Evolutionary conservation across 768 basidiomycete genomes (phyloP).

Genomic region (Kwoniella sp.): DNA sequence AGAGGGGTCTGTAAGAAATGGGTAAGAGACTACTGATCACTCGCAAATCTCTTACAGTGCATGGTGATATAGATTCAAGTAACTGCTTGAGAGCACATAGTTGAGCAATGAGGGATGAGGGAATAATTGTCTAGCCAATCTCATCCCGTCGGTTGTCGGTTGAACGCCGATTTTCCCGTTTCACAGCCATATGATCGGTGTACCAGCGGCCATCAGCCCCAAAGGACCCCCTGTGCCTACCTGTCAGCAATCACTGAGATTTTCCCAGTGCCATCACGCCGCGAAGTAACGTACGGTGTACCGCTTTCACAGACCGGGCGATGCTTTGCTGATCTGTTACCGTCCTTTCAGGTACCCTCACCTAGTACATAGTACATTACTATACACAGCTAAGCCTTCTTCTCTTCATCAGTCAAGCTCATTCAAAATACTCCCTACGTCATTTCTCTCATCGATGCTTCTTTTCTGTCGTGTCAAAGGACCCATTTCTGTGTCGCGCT

Average conservation of each 20-base stretch:
- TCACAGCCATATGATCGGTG: background rate
- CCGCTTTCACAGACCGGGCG: background rate
- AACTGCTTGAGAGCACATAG: too few relatives aligned
- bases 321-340: background rate
- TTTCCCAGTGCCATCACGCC: too few relatives aligned
- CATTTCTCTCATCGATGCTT: background rate
- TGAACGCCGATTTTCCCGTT: background rate
- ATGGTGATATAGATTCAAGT: too few relatives aligned
- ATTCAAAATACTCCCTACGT: too few relatives aligned
- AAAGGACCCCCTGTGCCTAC: background rate
- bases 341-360: too few relatives aligned
- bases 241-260: too few relatives aligned
- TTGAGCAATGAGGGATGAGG: background rate
- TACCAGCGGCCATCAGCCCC: background rate
- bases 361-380: too few relatives aligned
- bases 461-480: conserved; percentile 3
- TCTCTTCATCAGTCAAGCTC: too few relatives aligned
- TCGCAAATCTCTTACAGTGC: too few relatives aligned
- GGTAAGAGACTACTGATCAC: too few relatives aligned
- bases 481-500: background rate
- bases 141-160: too few relatives aligned
- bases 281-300: background rate
- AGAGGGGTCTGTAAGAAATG: background rate
- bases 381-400: background rate
- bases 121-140: background rate